Conservation (phyloP, 1,284 basidiomycete genomes). For the Apiotrichum porosum region DNA sequence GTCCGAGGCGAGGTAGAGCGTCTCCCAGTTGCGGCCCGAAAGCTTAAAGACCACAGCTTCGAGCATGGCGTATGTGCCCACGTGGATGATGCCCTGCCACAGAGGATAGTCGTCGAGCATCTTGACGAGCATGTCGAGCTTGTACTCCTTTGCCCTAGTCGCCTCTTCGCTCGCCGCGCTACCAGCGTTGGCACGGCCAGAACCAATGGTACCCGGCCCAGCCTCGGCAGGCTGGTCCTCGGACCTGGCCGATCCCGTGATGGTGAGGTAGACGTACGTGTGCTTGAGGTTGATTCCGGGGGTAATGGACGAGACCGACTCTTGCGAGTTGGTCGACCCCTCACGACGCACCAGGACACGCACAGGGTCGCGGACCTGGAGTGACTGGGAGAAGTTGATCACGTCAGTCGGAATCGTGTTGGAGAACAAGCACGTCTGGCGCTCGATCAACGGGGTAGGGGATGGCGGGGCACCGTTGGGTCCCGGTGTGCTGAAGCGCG, state of each 20-base stretch:
- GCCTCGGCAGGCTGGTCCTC: constrained; percentile 57
- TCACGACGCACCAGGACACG: constrained; percentile 94
- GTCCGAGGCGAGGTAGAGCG: constrained; percentile 66
- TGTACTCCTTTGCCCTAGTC: constrained; percentile 89
- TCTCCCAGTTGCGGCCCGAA: constrained; percentile 76
- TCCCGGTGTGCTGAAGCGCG: constrained; percentile 24
- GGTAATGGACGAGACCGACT: constrained; percentile 46
- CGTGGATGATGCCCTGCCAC: constrained; percentile 79
- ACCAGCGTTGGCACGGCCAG: constrained; percentile 56
- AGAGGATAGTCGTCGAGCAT: constrained; percentile 72
- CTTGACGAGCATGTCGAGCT: constrained; percentile 89
- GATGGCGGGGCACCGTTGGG: constrained; percentile 10
- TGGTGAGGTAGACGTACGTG: constrained; percentile 86
- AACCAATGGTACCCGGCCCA: constrained; percentile 84
- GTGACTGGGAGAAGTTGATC: constrained; percentile 52
- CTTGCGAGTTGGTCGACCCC: constrained; percentile 57
- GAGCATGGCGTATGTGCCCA: constrained; percentile 75
- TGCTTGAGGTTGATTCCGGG: constrained; percentile 71
- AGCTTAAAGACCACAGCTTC: constrained; percentile 86
- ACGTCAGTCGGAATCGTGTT: constrained; percentile 55
- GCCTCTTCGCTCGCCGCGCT: constrained; percentile 66
- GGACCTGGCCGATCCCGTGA: constrained; percentile 71
- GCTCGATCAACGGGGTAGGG: constrained; percentile 53
- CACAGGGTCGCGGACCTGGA: constrained; percentile 83
- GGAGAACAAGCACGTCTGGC: constrained; percentile 92